Conservation (phyloP, 2,329 filamentous ascomycete species). For the Talaromyces sp. region DNA sequence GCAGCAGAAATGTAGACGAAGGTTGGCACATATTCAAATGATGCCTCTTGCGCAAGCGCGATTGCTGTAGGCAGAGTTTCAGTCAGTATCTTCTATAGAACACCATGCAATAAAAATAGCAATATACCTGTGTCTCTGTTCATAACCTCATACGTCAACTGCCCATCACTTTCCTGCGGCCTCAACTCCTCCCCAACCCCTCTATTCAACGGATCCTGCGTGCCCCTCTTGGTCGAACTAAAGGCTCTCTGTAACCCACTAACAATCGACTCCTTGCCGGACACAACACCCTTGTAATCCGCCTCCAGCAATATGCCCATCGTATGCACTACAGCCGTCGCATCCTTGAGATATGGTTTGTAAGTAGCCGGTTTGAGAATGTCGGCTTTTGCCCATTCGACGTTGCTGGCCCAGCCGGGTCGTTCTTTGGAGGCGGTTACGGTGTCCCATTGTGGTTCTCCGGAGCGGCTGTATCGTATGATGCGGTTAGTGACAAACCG, state of each 20-base stretch:
- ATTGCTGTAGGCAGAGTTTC: constrained; percentile 57
- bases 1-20: constrained; percentile 91
- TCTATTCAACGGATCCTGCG: constrained; percentile 68
- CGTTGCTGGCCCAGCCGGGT: constrained; percentile 76
- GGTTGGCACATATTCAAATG: constrained; percentile 59
- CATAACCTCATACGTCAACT: constrained; percentile 95
- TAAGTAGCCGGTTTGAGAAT: constrained; percentile 81
- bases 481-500: not conserved
- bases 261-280: constrained; percentile 77
- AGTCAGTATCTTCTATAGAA: not conserved
- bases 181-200: constrained; percentile 59
- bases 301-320: constrained; percentile 96
- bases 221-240: constrained; percentile 57
- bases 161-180: constrained; percentile 64
- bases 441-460: constrained; percentile 78
- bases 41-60: constrained; percentile 73
- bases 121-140: constrained; percentile 71
- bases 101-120: not conserved
- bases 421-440: constrained; percentile 68
- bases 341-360: constrained; percentile 67
- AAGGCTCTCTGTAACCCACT: constrained; percentile 77
- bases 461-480: constrained; percentile 66
- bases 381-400: constrained; percentile 85
- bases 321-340: constrained; percentile 84
- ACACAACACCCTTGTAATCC: constrained; percentile 92